Percentiles rank a stretch among this genome's conserved stretches.
Evolutionary conservation across 129 eudicot species (phyloP).

Genomic region (Centaurea solstitialis): DNA sequence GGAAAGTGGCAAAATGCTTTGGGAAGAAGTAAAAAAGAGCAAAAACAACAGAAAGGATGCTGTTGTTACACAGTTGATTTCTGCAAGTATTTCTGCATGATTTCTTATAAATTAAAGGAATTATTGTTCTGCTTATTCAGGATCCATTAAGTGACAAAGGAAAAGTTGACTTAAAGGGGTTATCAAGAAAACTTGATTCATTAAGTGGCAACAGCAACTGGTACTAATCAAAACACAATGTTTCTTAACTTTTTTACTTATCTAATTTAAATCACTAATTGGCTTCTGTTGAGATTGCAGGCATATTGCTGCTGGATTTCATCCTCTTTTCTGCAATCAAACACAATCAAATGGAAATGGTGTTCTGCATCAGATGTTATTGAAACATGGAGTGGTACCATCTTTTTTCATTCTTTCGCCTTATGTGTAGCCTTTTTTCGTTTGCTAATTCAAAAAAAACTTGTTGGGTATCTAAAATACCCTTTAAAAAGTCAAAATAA

Average conservation of each 20-base stretch:
- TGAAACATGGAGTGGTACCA: slow-evolving; percentile 54
- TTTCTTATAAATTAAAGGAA: not conserved
- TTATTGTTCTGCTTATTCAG: slow-evolving; percentile 26
- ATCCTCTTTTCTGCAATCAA: slow-evolving; percentile 48
- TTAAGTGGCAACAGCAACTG: slow-evolving; percentile 55
- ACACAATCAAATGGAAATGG: slow-evolving; percentile 10
- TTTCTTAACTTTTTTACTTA: not conserved
- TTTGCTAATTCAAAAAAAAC: slow-evolving; percentile 5
- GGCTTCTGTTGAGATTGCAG: slow-evolving; percentile 31
- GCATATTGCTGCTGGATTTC: slow-evolving; percentile 58
- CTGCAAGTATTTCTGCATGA: not conserved
- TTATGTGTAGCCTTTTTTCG: slow-evolving; percentile 7
- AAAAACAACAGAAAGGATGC: not conserved
- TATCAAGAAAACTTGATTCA: slow-evolving; percentile 53
- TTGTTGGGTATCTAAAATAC: not conserved
- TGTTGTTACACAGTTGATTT: not conserved
- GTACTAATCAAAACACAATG: slow-evolving; percentile 31
- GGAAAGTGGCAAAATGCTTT: not conserved
- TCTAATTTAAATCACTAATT: slow-evolving; percentile 3
- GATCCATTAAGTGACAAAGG: slow-evolving; percentile 38
- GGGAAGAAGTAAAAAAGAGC: not conserved
- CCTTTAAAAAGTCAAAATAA: not conserved
- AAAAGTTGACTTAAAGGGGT: slow-evolving; percentile 40
- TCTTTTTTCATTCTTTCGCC: not conserved
- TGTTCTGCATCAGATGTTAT: slow-evolving; percentile 38